Evolutionary conservation across 805 yeast species (phyloP).

Genomic region (Scheffersomyces ergatensis): DNA sequence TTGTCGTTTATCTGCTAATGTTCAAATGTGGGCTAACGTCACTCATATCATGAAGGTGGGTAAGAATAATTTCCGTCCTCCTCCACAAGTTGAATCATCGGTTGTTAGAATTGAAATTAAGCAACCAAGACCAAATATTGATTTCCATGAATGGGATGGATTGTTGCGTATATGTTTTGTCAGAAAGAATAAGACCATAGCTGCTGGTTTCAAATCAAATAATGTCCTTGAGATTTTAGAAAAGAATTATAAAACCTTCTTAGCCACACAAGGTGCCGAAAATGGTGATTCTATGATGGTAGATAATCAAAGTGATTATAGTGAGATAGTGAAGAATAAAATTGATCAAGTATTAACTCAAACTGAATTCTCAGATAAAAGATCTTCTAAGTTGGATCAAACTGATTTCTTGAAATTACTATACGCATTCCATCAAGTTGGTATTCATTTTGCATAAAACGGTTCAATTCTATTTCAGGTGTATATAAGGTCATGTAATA

Average conservation of each 20-base stretch:
- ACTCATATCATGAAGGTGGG: slow-evolving; percentile 99
- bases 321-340: slow-evolving; percentile 58
- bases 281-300: slow-evolving; percentile 41
- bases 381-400: slow-evolving; percentile 94
- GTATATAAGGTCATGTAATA: slow-evolving; percentile 2
- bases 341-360: slow-evolving; percentile 72
- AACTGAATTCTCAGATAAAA: slow-evolving; percentile 78
- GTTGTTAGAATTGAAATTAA: slow-evolving; percentile 94
- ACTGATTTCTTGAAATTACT: slow-evolving; percentile 84
- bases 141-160: slow-evolving; percentile 97
- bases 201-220: slow-evolving; percentile 86
- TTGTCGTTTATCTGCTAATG: slow-evolving; percentile 92
- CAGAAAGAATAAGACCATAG: slow-evolving; percentile 87
- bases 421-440: slow-evolving; percentile 94
- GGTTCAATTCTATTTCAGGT: neutral
- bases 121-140: slow-evolving; percentile 89
- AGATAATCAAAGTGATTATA: slow-evolving; percentile 34
- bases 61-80: slow-evolving; percentile 93
- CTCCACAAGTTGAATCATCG: slow-evolving; percentile 96
- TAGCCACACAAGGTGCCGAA: slow-evolving; percentile 50
- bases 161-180: slow-evolving; percentile 86
- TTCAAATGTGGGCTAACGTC: slow-evolving; percentile 99
- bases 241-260: slow-evolving; percentile 79
- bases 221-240: slow-evolving; percentile 80
- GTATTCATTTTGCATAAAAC: slow-evolving; percentile 84